A percentile compares a stretch with the other conserved stretches of the same genome.
Evolutionary conservation across 331 rosid genomes (phyloP).

Genomic region (Phaseolus coccineus): DNA sequence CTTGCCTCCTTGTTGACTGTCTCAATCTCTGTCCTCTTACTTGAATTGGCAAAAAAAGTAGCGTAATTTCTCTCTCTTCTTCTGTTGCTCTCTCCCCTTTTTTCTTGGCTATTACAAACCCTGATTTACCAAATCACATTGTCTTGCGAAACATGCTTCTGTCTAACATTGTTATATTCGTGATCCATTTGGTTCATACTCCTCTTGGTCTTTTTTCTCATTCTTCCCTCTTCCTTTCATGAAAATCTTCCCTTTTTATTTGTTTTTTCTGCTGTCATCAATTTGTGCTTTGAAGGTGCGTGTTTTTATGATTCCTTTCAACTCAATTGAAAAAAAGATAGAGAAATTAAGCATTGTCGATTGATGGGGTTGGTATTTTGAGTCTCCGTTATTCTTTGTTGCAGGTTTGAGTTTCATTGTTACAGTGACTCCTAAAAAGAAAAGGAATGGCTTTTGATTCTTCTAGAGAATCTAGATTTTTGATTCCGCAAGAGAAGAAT

Average conservation of each 20-base stretch:
- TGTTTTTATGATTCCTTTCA: slow-evolving; percentile 20
- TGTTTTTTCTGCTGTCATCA: background rate
- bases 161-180: background rate
- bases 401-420: slow-evolving; percentile 5
- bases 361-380: slow-evolving; percentile 25
- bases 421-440: background rate
- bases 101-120: slow-evolving; percentile 30
- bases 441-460: slow-evolving; percentile 57
- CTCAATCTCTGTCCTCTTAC: background rate
- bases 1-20: background rate
- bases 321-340: slow-evolving; percentile 3
- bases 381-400: slow-evolving; percentile 13
- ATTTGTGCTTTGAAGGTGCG: slow-evolving; percentile 24
- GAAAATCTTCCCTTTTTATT: background rate
- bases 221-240: background rate
- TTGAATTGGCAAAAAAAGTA: background rate
- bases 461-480: slow-evolving; percentile 40
- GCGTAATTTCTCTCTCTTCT: background rate
- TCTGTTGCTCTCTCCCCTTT: background rate
- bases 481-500: slow-evolving; percentile 47
- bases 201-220: background rate
- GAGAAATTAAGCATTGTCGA: slow-evolving; percentile 7
- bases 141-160: background rate
- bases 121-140: slow-evolving; percentile 14
- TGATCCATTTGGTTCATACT: background rate